phyloP scores from a whole-genome alignment of 257 asterid genomes.

The Schizonepeta tenuifolia region DNA sequence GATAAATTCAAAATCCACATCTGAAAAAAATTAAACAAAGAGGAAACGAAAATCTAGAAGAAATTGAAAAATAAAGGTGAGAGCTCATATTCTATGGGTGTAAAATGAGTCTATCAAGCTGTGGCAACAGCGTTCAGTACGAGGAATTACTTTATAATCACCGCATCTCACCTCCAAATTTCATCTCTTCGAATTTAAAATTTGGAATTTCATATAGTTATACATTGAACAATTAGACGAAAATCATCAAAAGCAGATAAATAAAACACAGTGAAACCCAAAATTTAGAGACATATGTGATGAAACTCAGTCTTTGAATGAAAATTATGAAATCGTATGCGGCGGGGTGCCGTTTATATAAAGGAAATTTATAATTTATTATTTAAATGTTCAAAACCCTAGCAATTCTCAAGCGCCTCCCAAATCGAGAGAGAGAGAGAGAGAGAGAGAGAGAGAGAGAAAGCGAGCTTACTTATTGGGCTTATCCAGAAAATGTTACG shows the following conservation, averaged over 20 bases:
- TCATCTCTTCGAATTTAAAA: not conserved
- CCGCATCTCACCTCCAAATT: constrained; percentile 42
- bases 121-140: constrained; percentile 64
- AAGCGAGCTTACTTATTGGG: not conserved
- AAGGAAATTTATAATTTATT: not conserved
- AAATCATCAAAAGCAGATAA: not conserved
- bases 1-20: not conserved
- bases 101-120: constrained; percentile 69
- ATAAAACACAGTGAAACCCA: not conserved
- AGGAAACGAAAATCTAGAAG: not conserved
- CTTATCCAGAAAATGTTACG: not conserved
- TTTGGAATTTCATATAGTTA: not conserved
- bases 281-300: not conserved
- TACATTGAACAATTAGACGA: not conserved
- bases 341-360: constrained; percentile 1
- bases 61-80: not conserved
- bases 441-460: not conserved
- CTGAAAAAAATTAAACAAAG: too few relatives aligned
- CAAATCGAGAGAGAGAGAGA: not conserved
- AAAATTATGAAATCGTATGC: too few relatives aligned
- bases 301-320: not conserved
- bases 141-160: constrained; percentile 80
- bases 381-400: constrained; percentile 19
- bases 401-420: constrained; percentile 12
- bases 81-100: constrained; percentile 92